Conservation (phyloP, 805 yeast species). For the Tetrapisispora phaffii region DNA sequence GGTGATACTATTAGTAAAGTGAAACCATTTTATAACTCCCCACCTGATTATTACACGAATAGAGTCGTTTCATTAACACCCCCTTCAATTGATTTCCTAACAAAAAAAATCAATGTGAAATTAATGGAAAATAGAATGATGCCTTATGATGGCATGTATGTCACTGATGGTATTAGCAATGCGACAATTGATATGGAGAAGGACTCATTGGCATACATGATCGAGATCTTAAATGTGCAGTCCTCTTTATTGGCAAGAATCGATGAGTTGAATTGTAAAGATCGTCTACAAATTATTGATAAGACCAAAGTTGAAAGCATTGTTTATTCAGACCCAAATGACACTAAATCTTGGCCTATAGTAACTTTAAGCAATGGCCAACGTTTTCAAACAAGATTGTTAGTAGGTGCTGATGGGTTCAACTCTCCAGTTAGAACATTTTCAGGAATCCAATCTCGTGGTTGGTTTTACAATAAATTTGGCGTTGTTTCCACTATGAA, state of each 20-base stretch:
- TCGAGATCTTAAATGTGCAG: conserved; percentile 79
- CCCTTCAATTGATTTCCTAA: conserved; percentile 54
- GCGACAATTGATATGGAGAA: conserved; percentile 63
- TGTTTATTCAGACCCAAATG: conserved; percentile 25
- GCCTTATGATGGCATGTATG: conserved; percentile 70
- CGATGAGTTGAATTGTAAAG: conserved; percentile 30
- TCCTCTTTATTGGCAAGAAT: conserved; percentile 53
- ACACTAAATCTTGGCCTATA: conserved; percentile 59
- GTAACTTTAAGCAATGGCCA: conserved; percentile 61
- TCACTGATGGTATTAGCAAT: conserved; percentile 73
- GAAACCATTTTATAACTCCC: conserved; percentile 30
- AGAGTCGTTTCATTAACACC: conserved; percentile 85
- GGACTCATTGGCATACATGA: conserved; percentile 65
- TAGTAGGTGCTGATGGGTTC: conserved; percentile 93
- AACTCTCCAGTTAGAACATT: conserved; percentile 84
- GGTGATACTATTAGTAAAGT: conserved; percentile 44
- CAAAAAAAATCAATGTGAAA: conserved; percentile 68
- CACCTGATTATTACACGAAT: conserved; percentile 50
- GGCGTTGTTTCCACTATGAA: conserved; percentile 90
- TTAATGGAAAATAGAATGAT: conserved; percentile 64
- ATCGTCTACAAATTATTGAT: conserved; percentile 39
- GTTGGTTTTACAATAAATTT: conserved; percentile 82
- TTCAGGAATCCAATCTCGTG: conserved; percentile 75
- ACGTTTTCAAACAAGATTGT: conserved; percentile 52
- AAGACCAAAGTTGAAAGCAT: conserved; percentile 59